These are phyloP conservation scores for Ceratocystis colombiana DNA, from an alignment of 2,329 filamentous ascomycete genomes.

Conservation along the genomic window DNA sequence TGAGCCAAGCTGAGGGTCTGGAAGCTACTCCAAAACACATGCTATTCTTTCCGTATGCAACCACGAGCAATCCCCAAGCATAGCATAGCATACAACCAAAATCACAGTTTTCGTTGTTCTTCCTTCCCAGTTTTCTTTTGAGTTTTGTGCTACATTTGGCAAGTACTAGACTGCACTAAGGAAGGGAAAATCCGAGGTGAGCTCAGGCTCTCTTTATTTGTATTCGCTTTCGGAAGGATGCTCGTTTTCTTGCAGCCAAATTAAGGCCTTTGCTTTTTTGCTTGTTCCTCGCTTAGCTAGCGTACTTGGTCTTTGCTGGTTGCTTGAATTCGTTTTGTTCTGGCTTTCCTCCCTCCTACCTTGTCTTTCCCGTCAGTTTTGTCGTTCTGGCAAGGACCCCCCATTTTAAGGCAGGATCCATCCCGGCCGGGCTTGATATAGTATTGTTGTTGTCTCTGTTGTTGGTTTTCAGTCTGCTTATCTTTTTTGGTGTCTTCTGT, in stretches of 20 bases:
- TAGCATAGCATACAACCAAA: not conserved
- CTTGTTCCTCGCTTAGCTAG: not conserved
- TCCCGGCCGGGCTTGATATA: not conserved
- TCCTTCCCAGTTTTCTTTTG: not conserved
- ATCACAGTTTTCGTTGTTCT: not conserved
- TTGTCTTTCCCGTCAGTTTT: not conserved
- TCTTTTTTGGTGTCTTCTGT: not conserved
- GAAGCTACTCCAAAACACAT: not conserved
- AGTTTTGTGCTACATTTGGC: not conserved
- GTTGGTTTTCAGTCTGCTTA: not conserved
- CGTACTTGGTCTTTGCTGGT: too few species aligned
- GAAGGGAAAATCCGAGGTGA: not conserved
- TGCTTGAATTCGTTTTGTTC: too few species aligned
- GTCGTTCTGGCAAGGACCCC: not conserved
- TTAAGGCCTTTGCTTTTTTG: not conserved
- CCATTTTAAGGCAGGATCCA: conserved; percentile 6
- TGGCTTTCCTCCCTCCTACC: too few species aligned
- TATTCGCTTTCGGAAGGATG: not conserved
- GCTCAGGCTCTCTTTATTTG: not conserved
- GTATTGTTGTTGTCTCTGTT: not conserved
- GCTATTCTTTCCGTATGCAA: not conserved
- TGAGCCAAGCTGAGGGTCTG: not conserved
- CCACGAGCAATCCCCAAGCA: not conserved
- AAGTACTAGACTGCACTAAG: not conserved
- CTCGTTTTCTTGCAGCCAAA: not conserved